Percentiles rank a stretch among this genome's conserved stretches.
Evolutionary conservation across 345 rosid genomes (phyloP).

Genomic region (Hibiscus trionum): DNA sequence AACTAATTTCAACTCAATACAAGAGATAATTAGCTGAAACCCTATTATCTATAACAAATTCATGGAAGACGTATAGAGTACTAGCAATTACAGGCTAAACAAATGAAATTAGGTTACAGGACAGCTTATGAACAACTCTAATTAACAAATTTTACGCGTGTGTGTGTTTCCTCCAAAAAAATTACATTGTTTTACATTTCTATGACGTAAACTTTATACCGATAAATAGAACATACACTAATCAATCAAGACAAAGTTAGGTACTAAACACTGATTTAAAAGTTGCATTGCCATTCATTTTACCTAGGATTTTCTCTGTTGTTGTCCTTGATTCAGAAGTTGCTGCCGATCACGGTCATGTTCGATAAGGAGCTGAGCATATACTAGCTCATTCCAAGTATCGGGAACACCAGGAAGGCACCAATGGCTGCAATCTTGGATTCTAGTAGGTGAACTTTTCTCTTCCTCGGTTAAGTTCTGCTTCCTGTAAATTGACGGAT

Average conservation of each 20-base stretch:
- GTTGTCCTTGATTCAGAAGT: conserved; percentile 5
- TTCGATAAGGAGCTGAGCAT: conserved; percentile 23
- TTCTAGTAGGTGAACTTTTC: conserved; percentile 12
- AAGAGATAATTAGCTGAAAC: background rate
- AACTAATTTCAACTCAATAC: background rate
- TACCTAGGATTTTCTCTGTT: conserved; percentile 12
- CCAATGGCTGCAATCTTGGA: conserved; percentile 52
- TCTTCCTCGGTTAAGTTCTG: conserved; percentile 20
- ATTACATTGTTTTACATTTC: background rate
- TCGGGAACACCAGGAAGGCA: conserved; percentile 58
- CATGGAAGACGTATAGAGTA: background rate
- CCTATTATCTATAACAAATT: background rate
- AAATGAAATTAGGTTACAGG: background rate
- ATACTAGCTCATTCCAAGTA: conserved; percentile 42
- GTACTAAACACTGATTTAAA: background rate
- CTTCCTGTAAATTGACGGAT: conserved; percentile 39
- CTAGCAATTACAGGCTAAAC: background rate
- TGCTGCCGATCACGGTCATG: conserved; percentile 7
- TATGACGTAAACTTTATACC: background rate
- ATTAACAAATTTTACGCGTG: background rate
- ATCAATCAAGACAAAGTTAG: background rate
- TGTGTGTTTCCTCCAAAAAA: too few relatives aligned
- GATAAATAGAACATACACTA: background rate
- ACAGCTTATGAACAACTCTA: background rate
- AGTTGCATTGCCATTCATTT: background rate